Evolutionary conservation across 2,329 filamentous ascomycete species (phyloP).

Genomic region (Aureobasidium sp.): DNA sequence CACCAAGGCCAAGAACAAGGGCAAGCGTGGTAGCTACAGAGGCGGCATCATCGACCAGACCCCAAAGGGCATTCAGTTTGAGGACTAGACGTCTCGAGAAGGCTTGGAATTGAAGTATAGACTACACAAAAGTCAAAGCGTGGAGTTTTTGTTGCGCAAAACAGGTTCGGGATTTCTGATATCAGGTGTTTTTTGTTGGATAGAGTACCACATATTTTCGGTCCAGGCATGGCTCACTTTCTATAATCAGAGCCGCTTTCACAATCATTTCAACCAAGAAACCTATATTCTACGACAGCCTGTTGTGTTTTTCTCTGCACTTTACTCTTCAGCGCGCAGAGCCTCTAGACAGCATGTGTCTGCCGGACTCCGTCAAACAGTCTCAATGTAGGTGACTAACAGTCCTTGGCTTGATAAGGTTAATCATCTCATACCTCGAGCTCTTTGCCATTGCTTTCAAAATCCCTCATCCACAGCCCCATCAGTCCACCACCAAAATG

Average conservation of each 20-base stretch:
- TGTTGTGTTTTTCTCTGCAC: not conserved
- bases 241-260: not conserved
- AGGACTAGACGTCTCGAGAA: conserved; percentile 54
- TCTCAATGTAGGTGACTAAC: not conserved
- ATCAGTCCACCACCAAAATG: not conserved
- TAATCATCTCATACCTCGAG: not conserved
- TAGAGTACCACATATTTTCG: not conserved
- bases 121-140: conserved; percentile 8
- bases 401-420: not conserved
- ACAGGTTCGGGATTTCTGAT: not conserved
- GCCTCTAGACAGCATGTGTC: not conserved
- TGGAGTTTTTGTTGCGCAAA: conserved; percentile 4
- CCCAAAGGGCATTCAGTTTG: conserved; percentile 88
- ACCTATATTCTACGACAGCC: not conserved
- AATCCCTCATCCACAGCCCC: not conserved
- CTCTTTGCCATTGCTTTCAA: not conserved
- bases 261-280: not conserved
- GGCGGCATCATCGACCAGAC: conserved; percentile 81
- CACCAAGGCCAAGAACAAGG: conserved; percentile 99
- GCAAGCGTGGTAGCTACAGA: conserved; percentile 67
- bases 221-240: not conserved
- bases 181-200: conserved; percentile 4
- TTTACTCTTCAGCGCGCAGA: not conserved
- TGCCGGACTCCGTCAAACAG: not conserved
- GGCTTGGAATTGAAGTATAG: not conserved